Percentiles rank a stretch among this genome's conserved stretches.
phyloP scores from a whole-genome alignment of 1,139 yeast genomes.

The Protomyces gravidus region DNA sequence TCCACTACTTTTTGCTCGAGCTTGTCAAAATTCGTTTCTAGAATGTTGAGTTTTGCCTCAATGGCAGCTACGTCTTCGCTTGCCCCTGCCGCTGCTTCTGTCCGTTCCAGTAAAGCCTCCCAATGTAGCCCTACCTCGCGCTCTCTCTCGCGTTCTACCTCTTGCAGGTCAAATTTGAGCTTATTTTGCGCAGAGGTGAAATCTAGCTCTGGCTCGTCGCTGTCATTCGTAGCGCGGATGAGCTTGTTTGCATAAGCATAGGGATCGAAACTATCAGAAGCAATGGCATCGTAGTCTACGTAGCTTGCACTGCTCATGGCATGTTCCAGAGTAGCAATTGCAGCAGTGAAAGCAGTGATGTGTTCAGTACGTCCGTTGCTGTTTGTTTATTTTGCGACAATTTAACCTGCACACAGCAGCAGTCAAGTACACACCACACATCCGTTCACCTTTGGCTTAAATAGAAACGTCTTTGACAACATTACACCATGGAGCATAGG shows the following conservation, averaged over 20 bases:
- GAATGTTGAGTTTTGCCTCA: conserved; percentile 4
- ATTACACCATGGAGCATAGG: not conserved
- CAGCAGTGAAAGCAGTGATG: too few relatives aligned
- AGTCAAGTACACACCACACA: not conserved
- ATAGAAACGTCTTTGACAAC: not conserved
- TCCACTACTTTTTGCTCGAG: conserved; percentile 9
- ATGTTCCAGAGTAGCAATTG: not conserved
- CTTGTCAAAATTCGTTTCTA: conserved; percentile 2
- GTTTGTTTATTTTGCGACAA: too few relatives aligned
- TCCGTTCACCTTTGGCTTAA: not conserved
- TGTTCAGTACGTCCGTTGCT: too few relatives aligned
- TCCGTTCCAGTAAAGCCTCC: conserved; percentile 20
- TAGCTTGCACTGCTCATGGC: conserved; percentile 14
- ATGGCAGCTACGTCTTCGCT: conserved; percentile 11
- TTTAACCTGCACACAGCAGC: too few relatives aligned
- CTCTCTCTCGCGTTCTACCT: conserved; percentile 13
- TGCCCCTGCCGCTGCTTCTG: conserved; percentile 15
- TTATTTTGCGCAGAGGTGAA: conserved; percentile 25
- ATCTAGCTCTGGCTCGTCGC: conserved; percentile 20
- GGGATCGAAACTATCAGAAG: conserved; percentile 15
- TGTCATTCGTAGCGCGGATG: conserved; percentile 14
- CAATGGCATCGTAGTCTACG: conserved; percentile 17
- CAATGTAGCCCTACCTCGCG: conserved; percentile 6
- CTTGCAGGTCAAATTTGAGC: conserved; percentile 22
- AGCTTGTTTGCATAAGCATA: conserved; percentile 16